Conservation (phyloP, 495 filamentous ascomycete species). For the Penicillium arizonense region DNA sequence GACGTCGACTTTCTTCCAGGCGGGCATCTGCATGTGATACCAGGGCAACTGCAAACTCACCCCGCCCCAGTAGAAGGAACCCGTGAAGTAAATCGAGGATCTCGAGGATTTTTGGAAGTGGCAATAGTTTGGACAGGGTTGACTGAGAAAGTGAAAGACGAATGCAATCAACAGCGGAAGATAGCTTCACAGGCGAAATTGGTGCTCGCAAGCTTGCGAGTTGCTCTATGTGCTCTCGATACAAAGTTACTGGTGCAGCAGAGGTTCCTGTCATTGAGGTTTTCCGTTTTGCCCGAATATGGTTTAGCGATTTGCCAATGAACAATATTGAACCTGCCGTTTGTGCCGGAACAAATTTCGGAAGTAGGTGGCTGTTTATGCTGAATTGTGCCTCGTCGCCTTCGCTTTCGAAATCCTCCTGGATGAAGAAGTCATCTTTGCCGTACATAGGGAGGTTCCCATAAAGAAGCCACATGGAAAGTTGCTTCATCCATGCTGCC, state of each 20-base stretch:
- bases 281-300: constrained; percentile 59
- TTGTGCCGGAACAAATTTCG: constrained; percentile 70
- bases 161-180: constrained; percentile 70
- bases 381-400: constrained; percentile 50
- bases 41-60: constrained; percentile 86
- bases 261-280: constrained; percentile 28
- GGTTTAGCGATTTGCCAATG: constrained; percentile 84
- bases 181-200: constrained; percentile 65
- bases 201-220: constrained; percentile 72
- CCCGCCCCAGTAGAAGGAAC: constrained; percentile 82
- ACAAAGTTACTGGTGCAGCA: constrained; percentile 57
- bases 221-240: constrained; percentile 69
- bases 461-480: constrained; percentile 86
- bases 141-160: constrained; percentile 78
- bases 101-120: constrained; percentile 70
- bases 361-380: constrained; percentile 57
- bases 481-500: constrained; percentile 84
- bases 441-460: constrained; percentile 75
- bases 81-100: constrained; percentile 74
- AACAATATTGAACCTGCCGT: constrained; percentile 85
- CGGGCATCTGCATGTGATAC: constrained; percentile 80
- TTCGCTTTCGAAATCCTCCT: constrained; percentile 37
- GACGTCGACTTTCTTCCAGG: constrained; percentile 50
- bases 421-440: constrained; percentile 78
- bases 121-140: constrained; percentile 75